Evolutionary conservation across 352 stramenopile genomes (phyloP).

Genomic region (Elongisporangium anandrum): DNA sequence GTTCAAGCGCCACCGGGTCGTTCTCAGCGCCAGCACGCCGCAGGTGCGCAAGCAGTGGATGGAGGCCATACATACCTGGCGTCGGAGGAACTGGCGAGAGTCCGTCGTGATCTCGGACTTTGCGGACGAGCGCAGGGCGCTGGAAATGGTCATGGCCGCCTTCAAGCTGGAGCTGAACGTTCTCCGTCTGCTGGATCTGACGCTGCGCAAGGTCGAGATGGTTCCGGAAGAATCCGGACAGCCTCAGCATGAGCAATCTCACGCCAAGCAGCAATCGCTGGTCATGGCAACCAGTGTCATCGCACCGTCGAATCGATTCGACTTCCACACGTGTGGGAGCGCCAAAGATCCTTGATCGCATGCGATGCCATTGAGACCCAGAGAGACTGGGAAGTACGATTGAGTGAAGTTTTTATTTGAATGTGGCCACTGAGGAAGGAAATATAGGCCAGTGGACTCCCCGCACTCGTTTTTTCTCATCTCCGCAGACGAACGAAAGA

Average conservation of each 20-base stretch:
- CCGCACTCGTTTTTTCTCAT: too few relatives aligned
- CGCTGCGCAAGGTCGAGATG: constrained; percentile 47
- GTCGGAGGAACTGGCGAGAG: constrained; percentile 73
- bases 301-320: background rate
- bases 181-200: constrained; percentile 35
- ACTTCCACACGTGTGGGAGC: background rate
- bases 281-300: background rate
- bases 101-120: constrained; percentile 49
- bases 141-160: constrained; percentile 69
- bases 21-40: constrained; percentile 51
- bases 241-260: background rate
- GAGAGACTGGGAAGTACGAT: too few relatives aligned
- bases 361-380: background rate
- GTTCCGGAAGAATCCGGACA: constrained; percentile 22
- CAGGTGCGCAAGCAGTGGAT: constrained; percentile 58
- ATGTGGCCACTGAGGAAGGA: too few relatives aligned
- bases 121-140: constrained; percentile 60
- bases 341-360: background rate
- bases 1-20: constrained; percentile 45
- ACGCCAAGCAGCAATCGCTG: background rate
- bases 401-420: background rate
- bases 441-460: too few relatives aligned
- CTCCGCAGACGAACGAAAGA: background rate
- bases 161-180: constrained; percentile 62
- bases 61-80: constrained; percentile 65